These are phyloP conservation scores for Trypanosoma platydactyli DNA, from an alignment of 208 protist species.

Conservation along the genomic window DNA sequence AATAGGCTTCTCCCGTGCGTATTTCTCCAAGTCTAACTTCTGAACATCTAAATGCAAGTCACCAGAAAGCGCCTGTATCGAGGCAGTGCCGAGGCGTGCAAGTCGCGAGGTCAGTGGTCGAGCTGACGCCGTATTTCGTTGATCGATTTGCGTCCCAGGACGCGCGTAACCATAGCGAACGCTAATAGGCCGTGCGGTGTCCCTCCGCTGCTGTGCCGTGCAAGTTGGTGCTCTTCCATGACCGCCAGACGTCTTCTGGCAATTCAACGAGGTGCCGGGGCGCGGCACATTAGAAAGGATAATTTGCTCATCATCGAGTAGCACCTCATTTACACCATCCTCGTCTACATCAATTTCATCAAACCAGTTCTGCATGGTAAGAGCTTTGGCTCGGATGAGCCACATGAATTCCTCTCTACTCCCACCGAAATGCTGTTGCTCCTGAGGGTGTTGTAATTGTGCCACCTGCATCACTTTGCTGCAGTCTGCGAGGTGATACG, in stretches of 20 bases:
- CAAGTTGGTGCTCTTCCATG: neutral
- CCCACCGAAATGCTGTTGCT: neutral
- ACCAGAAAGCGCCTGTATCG: slow-evolving; percentile 58
- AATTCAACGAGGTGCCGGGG: slow-evolving; percentile 83
- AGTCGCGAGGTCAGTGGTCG: slow-evolving; percentile 90
- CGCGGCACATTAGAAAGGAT: slow-evolving; percentile 78
- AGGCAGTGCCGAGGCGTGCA: slow-evolving; percentile 94
- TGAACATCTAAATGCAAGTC: slow-evolving; percentile 88
- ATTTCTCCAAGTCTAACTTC: slow-evolving; percentile 88
- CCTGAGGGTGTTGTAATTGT: slow-evolving; percentile 7
- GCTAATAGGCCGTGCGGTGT: slow-evolving; percentile 60
- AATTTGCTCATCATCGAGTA: slow-evolving; percentile 92
- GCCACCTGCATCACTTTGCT: slow-evolving; percentile 1
- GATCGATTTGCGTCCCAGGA: slow-evolving; percentile 63
- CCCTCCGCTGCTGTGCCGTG: neutral
- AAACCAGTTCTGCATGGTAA: slow-evolving; percentile 92
- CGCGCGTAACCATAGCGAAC: slow-evolving; percentile 82
- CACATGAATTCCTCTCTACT: slow-evolving; percentile 79
- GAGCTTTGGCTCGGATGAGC: slow-evolving; percentile 90
- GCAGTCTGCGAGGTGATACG: slow-evolving; percentile 58
- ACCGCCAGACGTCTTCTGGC: slow-evolving; percentile 30
- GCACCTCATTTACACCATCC: slow-evolving; percentile 91
- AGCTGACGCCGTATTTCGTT: slow-evolving; percentile 42
- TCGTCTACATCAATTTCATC: slow-evolving; percentile 96
- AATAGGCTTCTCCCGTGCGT: slow-evolving; percentile 84